A percentile compares a stretch with the other conserved stretches of the same genome.
Conservation (phyloP, 140 eudicot genomes). For the Oenanthe javanica region DNA sequence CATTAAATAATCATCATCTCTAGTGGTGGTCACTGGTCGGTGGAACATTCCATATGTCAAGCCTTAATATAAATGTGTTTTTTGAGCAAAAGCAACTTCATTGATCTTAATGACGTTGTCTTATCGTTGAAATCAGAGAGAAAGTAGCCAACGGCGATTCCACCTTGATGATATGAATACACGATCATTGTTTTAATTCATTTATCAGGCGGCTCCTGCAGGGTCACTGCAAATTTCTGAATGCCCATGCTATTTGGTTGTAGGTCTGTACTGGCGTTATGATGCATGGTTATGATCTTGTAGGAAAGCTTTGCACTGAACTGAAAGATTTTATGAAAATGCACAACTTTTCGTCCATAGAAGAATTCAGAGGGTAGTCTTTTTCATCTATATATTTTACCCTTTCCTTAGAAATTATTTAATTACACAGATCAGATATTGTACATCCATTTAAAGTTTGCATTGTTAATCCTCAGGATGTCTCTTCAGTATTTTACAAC, state of each 20-base stretch:
- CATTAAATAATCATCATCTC: not conserved
- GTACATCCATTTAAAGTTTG: not conserved
- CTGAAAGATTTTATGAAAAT: constrained; percentile 89
- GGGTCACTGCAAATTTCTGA: not conserved
- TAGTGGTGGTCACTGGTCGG: not conserved
- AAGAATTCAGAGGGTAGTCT: constrained; percentile 92
- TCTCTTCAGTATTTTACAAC: constrained; percentile 92
- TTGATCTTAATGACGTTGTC: not conserved
- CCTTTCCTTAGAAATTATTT: not conserved
- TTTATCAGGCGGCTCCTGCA: not conserved
- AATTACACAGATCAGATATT: not conserved
- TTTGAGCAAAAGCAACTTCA: not conserved
- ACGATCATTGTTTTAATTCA: not conserved
- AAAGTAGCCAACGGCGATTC: not conserved
- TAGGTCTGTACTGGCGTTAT: constrained; percentile 98
- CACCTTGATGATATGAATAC: not conserved
- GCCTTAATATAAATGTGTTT: not conserved
- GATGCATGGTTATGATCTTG: constrained; percentile 89
- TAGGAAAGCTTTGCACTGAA: constrained; percentile 74
- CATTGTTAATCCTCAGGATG: constrained; percentile 28
- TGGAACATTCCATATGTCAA: not conserved
- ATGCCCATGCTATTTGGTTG: constrained; percentile 14
- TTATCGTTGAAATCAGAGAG: not conserved
- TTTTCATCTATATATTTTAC: not conserved
- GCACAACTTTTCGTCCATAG: constrained; percentile 85